Conservation (phyloP, 164 flowering plant genomes). For the Aristolochia contorta region DNA sequence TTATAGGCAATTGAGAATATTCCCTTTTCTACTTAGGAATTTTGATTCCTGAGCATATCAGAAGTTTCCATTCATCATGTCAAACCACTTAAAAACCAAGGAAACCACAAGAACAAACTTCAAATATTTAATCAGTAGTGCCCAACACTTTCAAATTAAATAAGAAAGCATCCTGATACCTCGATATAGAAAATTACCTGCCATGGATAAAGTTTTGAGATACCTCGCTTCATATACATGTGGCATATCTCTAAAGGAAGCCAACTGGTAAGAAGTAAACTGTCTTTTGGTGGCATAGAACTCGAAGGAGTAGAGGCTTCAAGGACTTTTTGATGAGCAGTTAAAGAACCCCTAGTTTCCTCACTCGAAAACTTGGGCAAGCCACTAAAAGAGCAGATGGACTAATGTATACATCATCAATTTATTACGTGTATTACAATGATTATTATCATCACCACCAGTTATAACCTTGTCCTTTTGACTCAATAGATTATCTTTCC, state of each 20-base stretch:
- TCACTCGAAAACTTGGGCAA: conserved; percentile 7
- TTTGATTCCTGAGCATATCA: no score
- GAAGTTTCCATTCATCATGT: no score
- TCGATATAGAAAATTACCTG: conserved; percentile 34
- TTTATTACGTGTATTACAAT: not conserved
- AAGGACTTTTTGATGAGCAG: conserved; percentile 8
- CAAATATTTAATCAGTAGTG: not conserved
- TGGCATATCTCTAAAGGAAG: conserved; percentile 78
- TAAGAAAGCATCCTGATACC: not conserved
- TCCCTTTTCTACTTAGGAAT: no score
- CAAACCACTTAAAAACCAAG: no score
- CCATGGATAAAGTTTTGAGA: conserved; percentile 77
- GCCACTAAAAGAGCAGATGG: not conserved
- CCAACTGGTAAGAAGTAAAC: conserved; percentile 56
- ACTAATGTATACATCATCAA: no score
- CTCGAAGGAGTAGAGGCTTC: conserved; percentile 65
- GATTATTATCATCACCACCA: not conserved
- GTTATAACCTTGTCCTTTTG: conserved; percentile 9
- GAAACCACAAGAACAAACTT: not conserved
- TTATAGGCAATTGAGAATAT: no score
- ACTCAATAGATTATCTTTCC: conserved; percentile 6
- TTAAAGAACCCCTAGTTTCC: conserved; percentile 12
- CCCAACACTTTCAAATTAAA: not conserved
- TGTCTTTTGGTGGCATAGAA: conserved; percentile 23
- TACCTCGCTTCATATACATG: conserved; percentile 61